Conservation (phyloP, 2,329 filamentous ascomycete genomes). For the Trichophyton equinum region DNA sequence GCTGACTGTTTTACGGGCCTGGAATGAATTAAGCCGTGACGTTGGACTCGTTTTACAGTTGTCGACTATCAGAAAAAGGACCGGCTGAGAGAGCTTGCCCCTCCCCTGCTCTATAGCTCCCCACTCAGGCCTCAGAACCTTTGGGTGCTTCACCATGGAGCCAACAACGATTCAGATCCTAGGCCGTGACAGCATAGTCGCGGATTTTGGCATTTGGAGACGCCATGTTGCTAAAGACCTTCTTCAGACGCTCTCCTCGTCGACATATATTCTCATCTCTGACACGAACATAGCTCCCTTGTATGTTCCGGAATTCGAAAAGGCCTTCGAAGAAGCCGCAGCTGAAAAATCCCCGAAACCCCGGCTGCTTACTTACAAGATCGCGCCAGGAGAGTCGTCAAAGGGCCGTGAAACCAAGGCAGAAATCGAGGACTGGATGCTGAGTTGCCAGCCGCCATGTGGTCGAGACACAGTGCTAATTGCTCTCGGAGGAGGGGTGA, state of each 20-base stretch:
- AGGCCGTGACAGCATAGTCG: conserved; percentile 77
- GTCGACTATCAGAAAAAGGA: neutral
- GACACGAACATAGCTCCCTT: conserved; percentile 78
- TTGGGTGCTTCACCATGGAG: conserved; percentile 11
- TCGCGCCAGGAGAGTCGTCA: conserved; percentile 83
- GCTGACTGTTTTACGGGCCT: neutral
- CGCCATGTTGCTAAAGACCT: conserved; percentile 71
- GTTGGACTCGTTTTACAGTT: neutral
- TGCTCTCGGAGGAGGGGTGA: conserved; percentile 87
- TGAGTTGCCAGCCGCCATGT: conserved; percentile 67
- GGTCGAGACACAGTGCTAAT: conserved; percentile 91
- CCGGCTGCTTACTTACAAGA: conserved; percentile 71
- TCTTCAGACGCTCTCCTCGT: conserved; percentile 61
- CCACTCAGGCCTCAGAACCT: neutral
- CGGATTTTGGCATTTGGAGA: conserved; percentile 84
- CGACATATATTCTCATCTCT: conserved; percentile 91
- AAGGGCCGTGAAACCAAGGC: conserved; percentile 90
- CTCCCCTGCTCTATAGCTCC: conserved; percentile 3
- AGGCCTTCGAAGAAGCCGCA: conserved; percentile 46
- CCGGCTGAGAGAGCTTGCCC: neutral
- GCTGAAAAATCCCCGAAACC: conserved; percentile 38
- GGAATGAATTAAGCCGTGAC: neutral
- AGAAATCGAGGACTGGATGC: conserved; percentile 94
- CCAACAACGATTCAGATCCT: conserved; percentile 65
- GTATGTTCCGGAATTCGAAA: conserved; percentile 68